Conservation (phyloP, 1,139 yeast species). For the Pneumocystis sp. region DNA sequence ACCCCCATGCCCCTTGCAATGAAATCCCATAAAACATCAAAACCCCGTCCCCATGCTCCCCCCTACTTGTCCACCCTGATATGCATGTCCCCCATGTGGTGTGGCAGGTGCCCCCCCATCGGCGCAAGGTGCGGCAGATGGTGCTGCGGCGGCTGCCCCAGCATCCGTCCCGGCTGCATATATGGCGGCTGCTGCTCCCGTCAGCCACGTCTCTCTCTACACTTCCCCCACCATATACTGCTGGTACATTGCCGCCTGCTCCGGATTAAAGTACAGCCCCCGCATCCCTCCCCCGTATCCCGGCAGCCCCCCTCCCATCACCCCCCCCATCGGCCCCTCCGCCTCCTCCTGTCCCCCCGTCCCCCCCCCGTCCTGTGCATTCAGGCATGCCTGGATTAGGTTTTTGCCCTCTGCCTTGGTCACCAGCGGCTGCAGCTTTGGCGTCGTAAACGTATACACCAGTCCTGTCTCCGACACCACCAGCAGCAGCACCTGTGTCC, state of each 20-base stretch:
- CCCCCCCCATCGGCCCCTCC: slow-evolving; percentile 12
- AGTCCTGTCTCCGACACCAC: slow-evolving; percentile 96
- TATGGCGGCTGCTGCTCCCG: neutral
- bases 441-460: slow-evolving; percentile 96
- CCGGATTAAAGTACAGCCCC: slow-evolving; percentile 19
- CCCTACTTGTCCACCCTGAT: neutral
- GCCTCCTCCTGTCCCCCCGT: slow-evolving; percentile 15
- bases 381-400: slow-evolving; percentile 88
- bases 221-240: slow-evolving; percentile 5
- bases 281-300: slow-evolving; percentile 5
- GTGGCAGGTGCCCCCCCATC: neutral
- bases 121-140: neutral
- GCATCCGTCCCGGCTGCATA: neutral
- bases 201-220: neutral
- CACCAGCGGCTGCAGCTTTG: slow-evolving; percentile 91
- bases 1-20: too few relatives aligned
- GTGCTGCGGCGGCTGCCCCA: neutral
- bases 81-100: neutral
- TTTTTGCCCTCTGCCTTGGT: slow-evolving; percentile 95
- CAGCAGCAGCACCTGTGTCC: slow-evolving; percentile 83
- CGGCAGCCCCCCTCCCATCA: slow-evolving; percentile 15
- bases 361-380: slow-evolving; percentile 54
- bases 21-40: too few relatives aligned
- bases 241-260: slow-evolving; percentile 22
- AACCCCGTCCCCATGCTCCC: neutral